Evolutionary conservation across 345 rosid species (phyloP).

Genomic region (sweet orange (Citrus sinensis)): DNA sequence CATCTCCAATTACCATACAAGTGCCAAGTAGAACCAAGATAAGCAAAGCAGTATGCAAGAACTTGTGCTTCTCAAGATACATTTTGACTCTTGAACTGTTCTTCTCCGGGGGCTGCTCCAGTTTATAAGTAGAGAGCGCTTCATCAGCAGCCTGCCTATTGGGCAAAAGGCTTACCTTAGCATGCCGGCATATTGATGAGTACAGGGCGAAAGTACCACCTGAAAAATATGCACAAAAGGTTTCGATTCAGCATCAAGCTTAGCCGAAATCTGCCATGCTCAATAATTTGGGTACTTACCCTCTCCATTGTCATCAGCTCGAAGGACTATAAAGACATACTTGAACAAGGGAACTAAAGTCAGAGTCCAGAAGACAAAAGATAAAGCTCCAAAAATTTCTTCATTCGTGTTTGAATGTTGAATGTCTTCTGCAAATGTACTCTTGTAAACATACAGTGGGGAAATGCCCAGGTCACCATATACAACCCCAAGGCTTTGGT

Average conservation of each 20-base stretch:
- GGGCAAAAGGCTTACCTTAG: conserved; percentile 90
- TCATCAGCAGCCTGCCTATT: conserved; percentile 91
- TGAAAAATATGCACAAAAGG: conserved; percentile 26
- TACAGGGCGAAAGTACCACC: conserved; percentile 98
- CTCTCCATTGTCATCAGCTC: conserved; percentile 98
- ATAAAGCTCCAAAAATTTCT: conserved; percentile 92
- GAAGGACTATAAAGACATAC: conserved; percentile 91
- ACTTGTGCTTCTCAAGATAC: conserved; percentile 76
- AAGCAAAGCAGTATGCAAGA: conserved; percentile 85
- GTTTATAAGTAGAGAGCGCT: conserved; percentile 91
- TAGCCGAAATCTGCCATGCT: background rate
- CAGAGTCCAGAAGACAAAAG: conserved; percentile 99
- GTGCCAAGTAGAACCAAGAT: conserved; percentile 96
- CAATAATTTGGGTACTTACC: conserved; percentile 39
- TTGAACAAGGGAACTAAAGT: conserved; percentile 88
- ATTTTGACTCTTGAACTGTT: conserved; percentile 59
- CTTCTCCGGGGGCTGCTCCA: conserved; percentile 70
- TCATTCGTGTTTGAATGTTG: conserved; percentile 86
- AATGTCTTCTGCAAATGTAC: conserved; percentile 98
- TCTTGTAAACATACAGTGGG: conserved; percentile 89
- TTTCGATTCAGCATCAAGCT: background rate
- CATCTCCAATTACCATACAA: conserved; percentile 99
- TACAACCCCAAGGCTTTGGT: conserved; percentile 98
- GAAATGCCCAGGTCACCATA: conserved; percentile 96
- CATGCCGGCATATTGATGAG: conserved; percentile 88